These are phyloP conservation scores for Chalciporus sp. DNA, from an alignment of 1,284 basidiomycete species.

Conservation along the genomic window DNA sequence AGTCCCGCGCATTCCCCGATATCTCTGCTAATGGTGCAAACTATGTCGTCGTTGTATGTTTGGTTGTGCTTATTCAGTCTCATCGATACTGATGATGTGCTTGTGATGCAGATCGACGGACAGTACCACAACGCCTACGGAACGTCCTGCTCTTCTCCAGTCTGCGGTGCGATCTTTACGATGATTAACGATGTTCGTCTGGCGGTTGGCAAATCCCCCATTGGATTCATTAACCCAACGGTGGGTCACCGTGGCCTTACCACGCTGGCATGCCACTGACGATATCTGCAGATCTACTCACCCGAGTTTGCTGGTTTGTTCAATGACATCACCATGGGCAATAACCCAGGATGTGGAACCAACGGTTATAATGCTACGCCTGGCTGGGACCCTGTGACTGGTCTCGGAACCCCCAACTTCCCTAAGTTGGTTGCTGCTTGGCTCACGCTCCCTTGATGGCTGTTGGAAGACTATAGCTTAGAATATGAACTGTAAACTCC, in stretches of 20 bases:
- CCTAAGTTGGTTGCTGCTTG: conserved; percentile 22
- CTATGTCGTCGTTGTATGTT: conserved; percentile 40
- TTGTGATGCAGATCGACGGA: conserved; percentile 32
- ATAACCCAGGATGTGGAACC: conserved; percentile 41
- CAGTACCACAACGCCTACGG: conserved; percentile 39
- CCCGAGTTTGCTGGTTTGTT: conserved; percentile 23
- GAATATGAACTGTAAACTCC: background rate
- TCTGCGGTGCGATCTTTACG: conserved; percentile 43
- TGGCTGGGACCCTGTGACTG: conserved; percentile 46
- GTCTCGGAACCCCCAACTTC: conserved; percentile 37
- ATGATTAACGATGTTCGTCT: conserved; percentile 50
- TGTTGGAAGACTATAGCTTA: background rate
- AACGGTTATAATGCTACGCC: conserved; percentile 33
- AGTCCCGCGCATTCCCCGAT: conserved; percentile 49
- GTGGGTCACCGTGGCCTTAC: conserved; percentile 12
- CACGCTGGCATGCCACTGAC: background rate
- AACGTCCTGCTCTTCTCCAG: conserved; percentile 42
- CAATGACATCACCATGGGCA: conserved; percentile 45
- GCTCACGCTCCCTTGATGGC: conserved; percentile 22
- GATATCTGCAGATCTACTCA: conserved; percentile 22
- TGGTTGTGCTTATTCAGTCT: background rate
- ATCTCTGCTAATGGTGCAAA: conserved; percentile 42
- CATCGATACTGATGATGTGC: background rate
- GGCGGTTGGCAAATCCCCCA: conserved; percentile 38
- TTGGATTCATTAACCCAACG: conserved; percentile 40